Evolutionary conservation across 1,284 basidiomycete genomes (phyloP).

Genomic region (Pyrrhoderma lamaoense): DNA sequence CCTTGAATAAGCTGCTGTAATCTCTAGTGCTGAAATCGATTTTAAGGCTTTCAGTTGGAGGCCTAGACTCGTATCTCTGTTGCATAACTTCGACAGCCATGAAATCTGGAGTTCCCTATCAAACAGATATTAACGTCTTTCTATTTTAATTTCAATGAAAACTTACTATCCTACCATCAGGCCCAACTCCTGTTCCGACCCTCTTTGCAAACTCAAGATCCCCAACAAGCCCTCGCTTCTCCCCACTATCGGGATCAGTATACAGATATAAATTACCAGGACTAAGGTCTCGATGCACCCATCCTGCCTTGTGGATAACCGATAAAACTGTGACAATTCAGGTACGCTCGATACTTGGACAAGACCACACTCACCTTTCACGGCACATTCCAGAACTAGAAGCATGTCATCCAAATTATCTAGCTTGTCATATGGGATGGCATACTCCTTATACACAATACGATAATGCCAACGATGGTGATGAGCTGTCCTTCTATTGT

Average conservation of each 20-base stretch:
- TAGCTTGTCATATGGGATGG: neutral
- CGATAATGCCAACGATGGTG: too few relatives aligned
- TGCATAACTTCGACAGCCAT: too few relatives aligned
- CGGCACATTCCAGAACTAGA: neutral
- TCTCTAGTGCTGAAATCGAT: too few relatives aligned
- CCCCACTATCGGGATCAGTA: too few relatives aligned
- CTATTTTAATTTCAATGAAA: neutral
- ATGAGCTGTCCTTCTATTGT: neutral
- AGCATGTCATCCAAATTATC: neutral
- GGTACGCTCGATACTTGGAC: neutral
- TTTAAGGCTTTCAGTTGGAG: too few relatives aligned
- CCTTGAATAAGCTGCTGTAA: too few relatives aligned
- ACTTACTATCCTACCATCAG: neutral
- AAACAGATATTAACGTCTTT: too few relatives aligned
- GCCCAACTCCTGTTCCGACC: neutral
- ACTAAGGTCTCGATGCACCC: conserved; percentile 8
- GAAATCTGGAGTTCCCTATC: too few relatives aligned
- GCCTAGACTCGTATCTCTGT: too few relatives aligned
- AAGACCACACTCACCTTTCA: neutral
- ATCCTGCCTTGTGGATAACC: neutral
- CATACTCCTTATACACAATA: neutral
- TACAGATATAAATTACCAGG: neutral
- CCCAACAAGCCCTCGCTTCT: neutral
- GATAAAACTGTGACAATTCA: neutral
- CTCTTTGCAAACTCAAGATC: conserved; percentile 6